These are phyloP conservation scores for Waltergamsia citrina DNA, from an alignment of 2,329 filamentous ascomycete species.

Conservation along the genomic window DNA sequence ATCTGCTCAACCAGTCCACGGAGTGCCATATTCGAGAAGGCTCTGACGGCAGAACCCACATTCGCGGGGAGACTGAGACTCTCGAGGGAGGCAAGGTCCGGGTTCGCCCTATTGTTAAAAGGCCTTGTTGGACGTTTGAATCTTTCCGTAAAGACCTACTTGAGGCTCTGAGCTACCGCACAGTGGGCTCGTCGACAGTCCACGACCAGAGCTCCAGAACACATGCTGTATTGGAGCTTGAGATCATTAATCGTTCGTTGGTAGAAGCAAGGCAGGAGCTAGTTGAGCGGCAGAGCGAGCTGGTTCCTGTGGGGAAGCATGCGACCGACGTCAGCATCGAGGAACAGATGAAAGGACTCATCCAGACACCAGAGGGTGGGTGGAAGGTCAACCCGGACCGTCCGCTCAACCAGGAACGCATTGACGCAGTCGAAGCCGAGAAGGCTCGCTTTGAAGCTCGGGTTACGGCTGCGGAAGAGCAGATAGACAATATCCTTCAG, in stretches of 20 bases:
- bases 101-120: conserved; percentile 24
- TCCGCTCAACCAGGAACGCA: conserved; percentile 21
- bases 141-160: conserved; percentile 17
- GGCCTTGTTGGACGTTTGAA: conserved; percentile 24
- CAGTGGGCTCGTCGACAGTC: conserved; percentile 25
- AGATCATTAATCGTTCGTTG: conserved; percentile 25
- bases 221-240: conserved; percentile 30
- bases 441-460: conserved; percentile 20
- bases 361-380: conserved; percentile 18
- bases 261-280: conserved; percentile 24
- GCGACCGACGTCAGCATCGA: conserved; percentile 15
- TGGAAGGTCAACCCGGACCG: conserved; percentile 23
- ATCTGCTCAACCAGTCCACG: conserved; percentile 25
- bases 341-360: conserved; percentile 19
- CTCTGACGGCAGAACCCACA: conserved; percentile 24
- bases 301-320: conserved; percentile 31
- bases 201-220: conserved; percentile 34
- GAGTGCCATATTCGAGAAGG: conserved; percentile 31
- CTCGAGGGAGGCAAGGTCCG: conserved; percentile 27
- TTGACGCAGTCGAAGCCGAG: conserved; percentile 26
- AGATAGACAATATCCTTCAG: too few relatives aligned
- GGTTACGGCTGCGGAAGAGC: conserved; percentile 22
- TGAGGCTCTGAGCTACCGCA: conserved; percentile 16
- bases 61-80: conserved; percentile 30
- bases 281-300: conserved; percentile 29